Conservation (phyloP, 2,329 filamentous ascomycete species). For the Alternaria angustiovoidea region DNA sequence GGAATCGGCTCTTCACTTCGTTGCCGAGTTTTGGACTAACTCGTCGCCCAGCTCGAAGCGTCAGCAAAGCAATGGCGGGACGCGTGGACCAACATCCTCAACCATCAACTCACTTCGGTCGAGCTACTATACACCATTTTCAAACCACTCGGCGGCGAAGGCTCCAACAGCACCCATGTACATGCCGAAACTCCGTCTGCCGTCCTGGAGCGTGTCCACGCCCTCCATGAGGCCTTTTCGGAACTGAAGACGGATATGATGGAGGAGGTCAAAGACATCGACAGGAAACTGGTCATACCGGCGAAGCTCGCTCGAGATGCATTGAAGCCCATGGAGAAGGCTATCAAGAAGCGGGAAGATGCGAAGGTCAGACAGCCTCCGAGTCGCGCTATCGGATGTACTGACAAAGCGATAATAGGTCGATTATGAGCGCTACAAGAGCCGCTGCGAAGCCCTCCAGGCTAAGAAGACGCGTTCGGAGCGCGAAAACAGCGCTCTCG, state of each 20-base stretch:
- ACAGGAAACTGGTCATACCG: constrained; percentile 73
- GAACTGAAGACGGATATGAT: constrained; percentile 76
- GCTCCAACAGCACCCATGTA: constrained; percentile 58
- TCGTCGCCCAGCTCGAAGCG: constrained; percentile 70
- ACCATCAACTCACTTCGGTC: constrained; percentile 71
- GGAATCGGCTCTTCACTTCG: background rate
- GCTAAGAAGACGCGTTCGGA: constrained; percentile 75
- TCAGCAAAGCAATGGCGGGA: constrained; percentile 80
- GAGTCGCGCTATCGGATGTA: background rate
- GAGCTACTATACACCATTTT: constrained; percentile 77
- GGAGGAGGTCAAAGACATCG: constrained; percentile 75
- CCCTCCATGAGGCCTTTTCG: constrained; percentile 71
- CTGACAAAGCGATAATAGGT: constrained; percentile 57
- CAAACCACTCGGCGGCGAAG: constrained; percentile 75
- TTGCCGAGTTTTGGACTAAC: constrained; percentile 1
- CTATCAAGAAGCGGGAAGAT: constrained; percentile 85
- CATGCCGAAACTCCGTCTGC: constrained; percentile 68
- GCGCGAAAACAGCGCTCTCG: constrained; percentile 75
- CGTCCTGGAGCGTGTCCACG: constrained; percentile 70
- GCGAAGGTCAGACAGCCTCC: constrained; percentile 63
- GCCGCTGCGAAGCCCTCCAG: constrained; percentile 72
- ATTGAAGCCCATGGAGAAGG: constrained; percentile 77
- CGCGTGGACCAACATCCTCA: constrained; percentile 76
- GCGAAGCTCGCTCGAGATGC: constrained; percentile 73
- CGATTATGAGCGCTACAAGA: constrained; percentile 81